These are phyloP conservation scores for Gonium pectorale DNA, from an alignment of 139 green algal species.

Conservation along the genomic window DNA sequence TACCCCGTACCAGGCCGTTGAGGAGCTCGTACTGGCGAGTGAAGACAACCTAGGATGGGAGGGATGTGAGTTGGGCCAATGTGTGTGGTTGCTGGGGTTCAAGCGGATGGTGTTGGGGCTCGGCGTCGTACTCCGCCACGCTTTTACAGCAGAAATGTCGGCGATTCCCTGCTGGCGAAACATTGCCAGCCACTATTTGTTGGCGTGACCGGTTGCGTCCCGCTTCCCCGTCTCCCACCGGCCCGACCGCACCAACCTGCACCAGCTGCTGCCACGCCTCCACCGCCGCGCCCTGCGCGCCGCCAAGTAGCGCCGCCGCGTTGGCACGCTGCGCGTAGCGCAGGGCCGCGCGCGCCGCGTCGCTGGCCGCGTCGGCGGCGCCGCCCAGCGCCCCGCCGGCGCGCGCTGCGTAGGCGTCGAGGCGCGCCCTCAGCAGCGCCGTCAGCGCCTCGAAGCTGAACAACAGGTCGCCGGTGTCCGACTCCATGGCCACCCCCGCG, in stretches of 20 bases:
- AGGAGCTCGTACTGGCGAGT: constrained; percentile 62
- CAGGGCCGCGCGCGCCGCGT: constrained; percentile 61
- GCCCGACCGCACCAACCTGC: constrained; percentile 10
- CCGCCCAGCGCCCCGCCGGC: constrained; percentile 28
- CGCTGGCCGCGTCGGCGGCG: constrained; percentile 47
- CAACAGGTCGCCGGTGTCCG: constrained; percentile 52
- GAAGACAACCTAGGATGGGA: constrained; percentile 55
- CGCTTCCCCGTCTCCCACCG: no score
- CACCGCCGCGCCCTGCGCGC: constrained; percentile 61
- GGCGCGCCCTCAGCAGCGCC: constrained; percentile 14
- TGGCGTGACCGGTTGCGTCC: no score
- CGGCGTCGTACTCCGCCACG: no score
- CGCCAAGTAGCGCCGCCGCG: constrained; percentile 60
- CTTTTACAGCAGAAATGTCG: no score
- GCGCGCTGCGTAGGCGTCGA: constrained; percentile 50
- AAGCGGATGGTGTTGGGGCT: no score
- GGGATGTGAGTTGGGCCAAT: background rate
- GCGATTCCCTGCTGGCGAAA: no score
- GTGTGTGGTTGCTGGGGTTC: no score
- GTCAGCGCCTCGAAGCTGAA: constrained; percentile 46
- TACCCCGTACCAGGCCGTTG: constrained; percentile 32
- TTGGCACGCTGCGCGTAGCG: constrained; percentile 73
- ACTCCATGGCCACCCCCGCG: constrained; percentile 34
- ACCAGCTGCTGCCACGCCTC: constrained; percentile 69
- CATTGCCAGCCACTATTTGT: no score